Conservation (phyloP, 352 stramenopile genomes). For the Pythium folliculosum region DNA sequence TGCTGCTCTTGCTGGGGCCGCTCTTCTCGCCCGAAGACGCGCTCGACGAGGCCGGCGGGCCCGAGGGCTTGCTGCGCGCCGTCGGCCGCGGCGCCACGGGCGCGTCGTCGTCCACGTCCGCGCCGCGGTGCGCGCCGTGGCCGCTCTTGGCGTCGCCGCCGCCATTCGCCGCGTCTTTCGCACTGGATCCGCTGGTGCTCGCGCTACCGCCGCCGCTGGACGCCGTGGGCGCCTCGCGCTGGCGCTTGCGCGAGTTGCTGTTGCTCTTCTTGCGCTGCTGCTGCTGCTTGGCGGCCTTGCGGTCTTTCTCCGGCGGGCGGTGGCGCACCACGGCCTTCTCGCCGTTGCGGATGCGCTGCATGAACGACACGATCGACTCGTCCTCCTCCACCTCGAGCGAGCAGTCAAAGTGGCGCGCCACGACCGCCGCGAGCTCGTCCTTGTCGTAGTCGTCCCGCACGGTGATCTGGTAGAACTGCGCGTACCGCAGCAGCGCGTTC, state of each 20-base stretch:
- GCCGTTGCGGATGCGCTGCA: slow-evolving; percentile 83
- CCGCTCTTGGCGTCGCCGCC: slow-evolving; percentile 12
- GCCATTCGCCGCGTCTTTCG: slow-evolving; percentile 10
- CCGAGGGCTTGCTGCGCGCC: slow-evolving; percentile 18
- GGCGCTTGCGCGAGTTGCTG: slow-evolving; percentile 70
- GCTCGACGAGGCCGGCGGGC: slow-evolving; percentile 6
- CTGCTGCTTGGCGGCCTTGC: slow-evolving; percentile 64
- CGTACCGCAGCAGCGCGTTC: slow-evolving; percentile 74
- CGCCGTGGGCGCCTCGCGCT: slow-evolving; percentile 45
- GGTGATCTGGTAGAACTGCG: slow-evolving; percentile 78
- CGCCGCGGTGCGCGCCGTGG: not conserved
- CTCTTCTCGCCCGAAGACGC: slow-evolving; percentile 11
- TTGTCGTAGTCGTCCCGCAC: slow-evolving; percentile 61
- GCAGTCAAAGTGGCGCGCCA: slow-evolving; percentile 80
- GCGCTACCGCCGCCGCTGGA: not conserved
- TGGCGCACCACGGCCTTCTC: slow-evolving; percentile 62
- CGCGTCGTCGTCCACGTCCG: slow-evolving; percentile 8
- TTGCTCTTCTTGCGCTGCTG: slow-evolving; percentile 61
- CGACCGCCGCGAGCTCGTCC: slow-evolving; percentile 72
- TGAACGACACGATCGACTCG: slow-evolving; percentile 85
- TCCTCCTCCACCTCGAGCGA: slow-evolving; percentile 84
- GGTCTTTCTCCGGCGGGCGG: slow-evolving; percentile 61
- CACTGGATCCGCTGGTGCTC: not conserved
- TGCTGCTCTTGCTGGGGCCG: slow-evolving; percentile 22
- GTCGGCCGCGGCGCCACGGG: slow-evolving; percentile 8